phyloP scores from a whole-genome alignment of 2,329 filamentous ascomycete species.

The Davidsoniella eucalypti region DNA sequence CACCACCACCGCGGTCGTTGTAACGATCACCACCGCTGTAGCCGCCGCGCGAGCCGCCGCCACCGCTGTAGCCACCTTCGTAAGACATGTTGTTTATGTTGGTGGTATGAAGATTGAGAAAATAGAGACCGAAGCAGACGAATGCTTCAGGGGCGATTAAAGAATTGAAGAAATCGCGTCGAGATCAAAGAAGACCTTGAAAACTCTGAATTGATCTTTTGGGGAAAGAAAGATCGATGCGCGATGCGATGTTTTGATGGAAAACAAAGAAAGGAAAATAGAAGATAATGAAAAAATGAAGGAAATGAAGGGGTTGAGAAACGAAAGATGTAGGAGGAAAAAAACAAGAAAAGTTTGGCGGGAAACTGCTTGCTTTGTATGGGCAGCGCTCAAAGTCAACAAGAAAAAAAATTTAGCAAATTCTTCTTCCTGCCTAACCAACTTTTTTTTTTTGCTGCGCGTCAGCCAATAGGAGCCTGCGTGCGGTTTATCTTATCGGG shows the following conservation, averaged over 20 bases:
- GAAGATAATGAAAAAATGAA: neutral
- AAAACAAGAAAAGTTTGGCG: no score
- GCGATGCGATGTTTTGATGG: slow-evolving; percentile 3
- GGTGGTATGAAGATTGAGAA: neutral
- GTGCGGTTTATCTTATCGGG: no score
- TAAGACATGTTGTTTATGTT: slow-evolving; percentile 24
- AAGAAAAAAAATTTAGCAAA: no score
- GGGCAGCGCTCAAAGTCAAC: no score
- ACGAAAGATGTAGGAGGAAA: no score
- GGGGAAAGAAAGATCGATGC: slow-evolving; percentile 2
- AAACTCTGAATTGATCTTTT: slow-evolving; percentile 1
- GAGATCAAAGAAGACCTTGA: slow-evolving; percentile 6
- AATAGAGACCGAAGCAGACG: neutral
- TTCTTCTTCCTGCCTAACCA: no score
- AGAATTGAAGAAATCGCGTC: slow-evolving; percentile 4
- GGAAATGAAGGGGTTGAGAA: neutral
- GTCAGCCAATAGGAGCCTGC: no score
- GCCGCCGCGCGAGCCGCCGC: slow-evolving; percentile 19
- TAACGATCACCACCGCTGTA: slow-evolving; percentile 18
- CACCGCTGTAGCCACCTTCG: slow-evolving; percentile 22
- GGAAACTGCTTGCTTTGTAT: no score
- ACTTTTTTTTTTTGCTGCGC: no score
- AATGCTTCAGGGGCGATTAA: neutral
- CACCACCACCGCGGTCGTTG: slow-evolving; percentile 19
- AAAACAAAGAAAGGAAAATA: neutral